These are phyloP conservation scores for Leccinum boreale DNA, from an alignment of 768 basidiomycete species.

Conservation along the genomic window DNA sequence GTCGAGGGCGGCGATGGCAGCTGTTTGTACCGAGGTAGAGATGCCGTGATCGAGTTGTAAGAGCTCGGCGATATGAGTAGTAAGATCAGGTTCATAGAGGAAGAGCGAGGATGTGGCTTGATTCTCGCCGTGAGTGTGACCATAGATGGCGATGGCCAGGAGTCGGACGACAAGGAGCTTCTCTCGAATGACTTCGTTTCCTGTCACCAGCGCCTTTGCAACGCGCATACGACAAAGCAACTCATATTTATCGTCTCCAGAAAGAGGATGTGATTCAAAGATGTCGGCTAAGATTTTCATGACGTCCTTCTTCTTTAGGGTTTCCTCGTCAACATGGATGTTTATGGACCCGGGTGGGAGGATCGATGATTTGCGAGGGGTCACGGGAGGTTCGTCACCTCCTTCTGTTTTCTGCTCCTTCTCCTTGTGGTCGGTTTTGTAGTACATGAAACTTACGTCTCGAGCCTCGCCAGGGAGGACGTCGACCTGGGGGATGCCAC, in stretches of 20 bases:
- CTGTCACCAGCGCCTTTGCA: slow-evolving; percentile 63
- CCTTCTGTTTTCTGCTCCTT: slow-evolving; percentile 47
- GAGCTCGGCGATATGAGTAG: slow-evolving; percentile 84
- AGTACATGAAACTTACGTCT: slow-evolving; percentile 81
- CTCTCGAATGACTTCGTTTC: slow-evolving; percentile 60
- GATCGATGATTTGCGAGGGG: slow-evolving; percentile 45
- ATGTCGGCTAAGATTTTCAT: slow-evolving; percentile 77
- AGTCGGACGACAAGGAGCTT: slow-evolving; percentile 80
- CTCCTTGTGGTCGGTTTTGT: slow-evolving; percentile 55
- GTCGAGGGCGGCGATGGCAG: slow-evolving; percentile 87
- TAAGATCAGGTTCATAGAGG: slow-evolving; percentile 92
- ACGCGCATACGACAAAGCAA: slow-evolving; percentile 82
- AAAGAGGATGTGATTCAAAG: slow-evolving; percentile 63
- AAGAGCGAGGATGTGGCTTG: slow-evolving; percentile 81
- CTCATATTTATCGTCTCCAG: slow-evolving; percentile 84
- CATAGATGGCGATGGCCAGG: slow-evolving; percentile 87
- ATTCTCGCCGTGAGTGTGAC: slow-evolving; percentile 79
- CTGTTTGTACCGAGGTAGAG: slow-evolving; percentile 70
- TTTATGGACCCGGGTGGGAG: slow-evolving; percentile 48
- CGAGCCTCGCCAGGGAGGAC: slow-evolving; percentile 68
- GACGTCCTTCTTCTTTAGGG: slow-evolving; percentile 56
- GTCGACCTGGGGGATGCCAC: slow-evolving; percentile 51
- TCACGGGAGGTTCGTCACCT: slow-evolving; percentile 39
- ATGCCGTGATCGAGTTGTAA: slow-evolving; percentile 77
- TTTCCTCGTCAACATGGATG: slow-evolving; percentile 61